A percentile compares a stretch with the other conserved stretches of the same genome.
Evolutionary conservation across 805 yeast species (phyloP).

Genomic region (Zygoascus biomembranicola): DNA sequence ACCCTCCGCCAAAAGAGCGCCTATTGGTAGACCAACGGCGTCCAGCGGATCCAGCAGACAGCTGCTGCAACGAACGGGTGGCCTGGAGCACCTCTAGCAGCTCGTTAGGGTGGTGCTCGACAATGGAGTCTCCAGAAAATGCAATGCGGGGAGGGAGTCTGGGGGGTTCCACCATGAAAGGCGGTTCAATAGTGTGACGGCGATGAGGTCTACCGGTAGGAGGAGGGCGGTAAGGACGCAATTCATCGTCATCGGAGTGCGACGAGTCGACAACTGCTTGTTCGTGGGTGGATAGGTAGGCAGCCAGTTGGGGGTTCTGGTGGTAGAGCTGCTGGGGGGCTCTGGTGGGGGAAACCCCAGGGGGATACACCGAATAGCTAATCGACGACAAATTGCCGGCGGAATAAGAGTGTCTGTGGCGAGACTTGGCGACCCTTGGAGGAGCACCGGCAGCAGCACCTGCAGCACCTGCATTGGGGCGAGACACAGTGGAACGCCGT

Average conservation of each 20-base stretch:
- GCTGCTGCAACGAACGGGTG: constrained; percentile 33
- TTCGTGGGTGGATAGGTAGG: neutral
- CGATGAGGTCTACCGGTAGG: neutral
- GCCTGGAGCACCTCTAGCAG: constrained; percentile 34
- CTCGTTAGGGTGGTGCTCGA: constrained; percentile 26
- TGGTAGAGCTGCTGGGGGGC: neutral
- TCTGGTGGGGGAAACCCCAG: no score
- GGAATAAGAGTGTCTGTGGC: constrained; percentile 10
- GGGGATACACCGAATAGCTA: no score
- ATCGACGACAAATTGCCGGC: constrained; percentile 1
- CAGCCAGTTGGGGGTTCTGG: neutral
- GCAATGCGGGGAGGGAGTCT: constrained; percentile 26
- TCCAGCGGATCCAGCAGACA: constrained; percentile 26
- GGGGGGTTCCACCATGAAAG: constrained; percentile 18
- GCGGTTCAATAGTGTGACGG: neutral
- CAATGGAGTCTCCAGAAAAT: constrained; percentile 18
- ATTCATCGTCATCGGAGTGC: neutral
- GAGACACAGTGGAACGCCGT: constrained; percentile 7
- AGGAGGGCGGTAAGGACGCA: neutral
- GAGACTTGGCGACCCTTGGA: neutral
- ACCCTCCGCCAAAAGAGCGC: constrained; percentile 25
- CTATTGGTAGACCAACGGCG: constrained; percentile 15
- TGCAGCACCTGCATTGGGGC: neutral
- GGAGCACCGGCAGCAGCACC: neutral
- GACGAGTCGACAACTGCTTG: neutral